These are phyloP conservation scores for Xylaria sp. DNA, from an alignment of 2,329 filamentous ascomycete species.

Conservation along the genomic window DNA sequence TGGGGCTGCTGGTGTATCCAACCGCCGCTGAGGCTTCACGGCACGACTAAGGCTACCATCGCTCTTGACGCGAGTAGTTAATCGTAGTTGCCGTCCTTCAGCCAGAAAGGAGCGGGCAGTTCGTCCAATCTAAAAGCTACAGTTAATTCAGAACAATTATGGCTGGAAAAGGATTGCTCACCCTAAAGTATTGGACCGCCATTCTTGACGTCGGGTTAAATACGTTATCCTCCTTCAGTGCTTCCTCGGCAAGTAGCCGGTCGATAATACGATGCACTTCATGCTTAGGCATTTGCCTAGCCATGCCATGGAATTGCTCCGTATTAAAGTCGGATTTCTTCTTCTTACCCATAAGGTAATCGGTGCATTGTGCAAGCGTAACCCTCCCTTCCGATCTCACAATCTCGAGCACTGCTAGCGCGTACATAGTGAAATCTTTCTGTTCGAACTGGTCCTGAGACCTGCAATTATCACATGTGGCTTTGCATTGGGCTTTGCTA, in stretches of 20 bases:
- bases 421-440: slow-evolving; percentile 78
- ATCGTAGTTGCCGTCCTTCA: slow-evolving; percentile 50
- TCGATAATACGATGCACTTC: slow-evolving; percentile 87
- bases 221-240: slow-evolving; percentile 72
- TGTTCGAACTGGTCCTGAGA: slow-evolving; percentile 72
- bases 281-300: slow-evolving; percentile 70
- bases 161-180: slow-evolving; percentile 45
- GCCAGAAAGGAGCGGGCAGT: slow-evolving; percentile 50
- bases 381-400: slow-evolving; percentile 67
- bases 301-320: slow-evolving; percentile 69
- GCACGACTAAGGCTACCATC: slow-evolving; percentile 41
- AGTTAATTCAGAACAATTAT: slow-evolving; percentile 32
- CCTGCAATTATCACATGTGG: slow-evolving; percentile 87
- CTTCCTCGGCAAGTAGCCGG: slow-evolving; percentile 73
- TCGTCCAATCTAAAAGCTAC: slow-evolving; percentile 46
- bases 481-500: slow-evolving; percentile 69
- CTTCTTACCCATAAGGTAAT: slow-evolving; percentile 77
- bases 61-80: slow-evolving; percentile 48
- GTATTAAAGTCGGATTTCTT: slow-evolving; percentile 57
- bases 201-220: slow-evolving; percentile 67
- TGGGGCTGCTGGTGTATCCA: slow-evolving; percentile 46
- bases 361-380: slow-evolving; percentile 81
- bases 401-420: slow-evolving; percentile 71
- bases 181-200: slow-evolving; percentile 73
- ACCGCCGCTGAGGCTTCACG: slow-evolving; percentile 43